phyloP scores from a whole-genome alignment of 2,329 filamentous ascomycete species.

The Tolypocladium amazonense region DNA sequence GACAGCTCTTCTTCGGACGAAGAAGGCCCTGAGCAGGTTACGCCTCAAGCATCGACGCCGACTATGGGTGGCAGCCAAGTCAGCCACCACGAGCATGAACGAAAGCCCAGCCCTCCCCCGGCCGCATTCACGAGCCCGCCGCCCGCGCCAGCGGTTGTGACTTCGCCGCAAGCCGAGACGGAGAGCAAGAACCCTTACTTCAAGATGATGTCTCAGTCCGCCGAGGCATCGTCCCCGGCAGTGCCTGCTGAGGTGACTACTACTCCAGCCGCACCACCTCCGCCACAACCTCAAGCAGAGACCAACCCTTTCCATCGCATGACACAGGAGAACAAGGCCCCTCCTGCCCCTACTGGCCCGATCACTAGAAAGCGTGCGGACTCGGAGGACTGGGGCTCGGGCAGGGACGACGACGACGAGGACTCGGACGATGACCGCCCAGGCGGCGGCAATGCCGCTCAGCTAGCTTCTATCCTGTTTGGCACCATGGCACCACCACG shows the following conservation, averaged over 20 bases:
- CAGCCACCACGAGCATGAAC: constrained; percentile 44
- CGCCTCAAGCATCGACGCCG: constrained; percentile 49
- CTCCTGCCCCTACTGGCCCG: constrained; percentile 36
- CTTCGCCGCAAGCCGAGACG: constrained; percentile 47
- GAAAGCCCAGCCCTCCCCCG: constrained; percentile 38
- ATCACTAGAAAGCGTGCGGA: constrained; percentile 43
- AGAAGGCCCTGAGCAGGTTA: constrained; percentile 62
- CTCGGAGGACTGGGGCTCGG: constrained; percentile 75
- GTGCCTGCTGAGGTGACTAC: constrained; percentile 29
- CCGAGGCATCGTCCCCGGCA: constrained; percentile 37
- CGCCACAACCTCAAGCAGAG: constrained; percentile 32
- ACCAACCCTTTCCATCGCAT: constrained; percentile 95
- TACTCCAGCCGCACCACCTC: constrained; percentile 22
- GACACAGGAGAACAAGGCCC: constrained; percentile 49
- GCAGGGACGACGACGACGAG: constrained; percentile 47
- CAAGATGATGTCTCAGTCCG: constrained; percentile 69
- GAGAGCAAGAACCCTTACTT: constrained; percentile 95
- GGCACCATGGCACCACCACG: constrained; percentile 93
- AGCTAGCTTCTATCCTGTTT: constrained; percentile 89
- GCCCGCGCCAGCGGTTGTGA: constrained; percentile 38
- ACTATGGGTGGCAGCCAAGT: constrained; percentile 40
- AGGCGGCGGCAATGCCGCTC: constrained; percentile 74
- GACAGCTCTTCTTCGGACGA: constrained; percentile 72
- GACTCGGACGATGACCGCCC: constrained; percentile 71
- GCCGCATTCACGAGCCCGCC: constrained; percentile 37